Evolutionary conservation across 2,329 filamentous ascomycete species (phyloP).

Genomic region (Penicillium capsulatum): DNA sequence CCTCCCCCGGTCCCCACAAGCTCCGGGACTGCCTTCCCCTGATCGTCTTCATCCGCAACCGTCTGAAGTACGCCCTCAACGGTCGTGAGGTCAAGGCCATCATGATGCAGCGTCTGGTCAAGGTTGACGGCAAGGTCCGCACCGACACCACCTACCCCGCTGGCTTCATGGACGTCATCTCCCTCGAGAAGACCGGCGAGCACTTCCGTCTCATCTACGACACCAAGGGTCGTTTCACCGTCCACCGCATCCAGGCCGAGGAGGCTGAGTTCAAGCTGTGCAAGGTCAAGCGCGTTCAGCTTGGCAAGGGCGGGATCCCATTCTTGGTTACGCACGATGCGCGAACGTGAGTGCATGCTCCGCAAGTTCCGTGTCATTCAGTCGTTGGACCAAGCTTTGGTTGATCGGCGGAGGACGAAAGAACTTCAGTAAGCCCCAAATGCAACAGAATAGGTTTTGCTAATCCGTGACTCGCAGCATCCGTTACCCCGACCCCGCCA

Average conservation of each 20-base stretch:
- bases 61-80: constrained; percentile 99
- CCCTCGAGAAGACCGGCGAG: constrained; percentile 99
- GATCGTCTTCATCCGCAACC: constrained; percentile 92
- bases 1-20: constrained; percentile 92
- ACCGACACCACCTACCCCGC: constrained; percentile 96
- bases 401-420: constrained; percentile 48
- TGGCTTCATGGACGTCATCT: constrained; percentile 99
- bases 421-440: constrained; percentile 31
- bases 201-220: constrained; percentile 99
- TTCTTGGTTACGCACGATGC: constrained; percentile 99
- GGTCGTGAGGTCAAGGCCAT: constrained; percentile 95
- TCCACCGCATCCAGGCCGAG: constrained; percentile 97
- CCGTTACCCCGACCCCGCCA: constrained; percentile 95
- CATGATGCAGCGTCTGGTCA: constrained; percentile 99
- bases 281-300: constrained; percentile 99
- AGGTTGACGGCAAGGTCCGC: constrained; percentile 99
- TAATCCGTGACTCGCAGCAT: constrained; percentile 61
- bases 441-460: constrained; percentile 27
- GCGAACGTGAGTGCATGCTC: constrained; percentile 89
- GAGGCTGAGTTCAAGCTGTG: constrained; percentile 99
- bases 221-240: constrained; percentile 99
- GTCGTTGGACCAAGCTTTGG: constrained; percentile 99
- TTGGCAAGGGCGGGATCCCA: constrained; percentile 99
- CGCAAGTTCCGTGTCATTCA: constrained; percentile 85
- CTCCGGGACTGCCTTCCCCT: constrained; percentile 97